Evolutionary conservation across 2,329 filamentous ascomycete genomes (phyloP), one percentile per base, ranked within the genome.

Genomic region (Fusarium sp.): DNA sequence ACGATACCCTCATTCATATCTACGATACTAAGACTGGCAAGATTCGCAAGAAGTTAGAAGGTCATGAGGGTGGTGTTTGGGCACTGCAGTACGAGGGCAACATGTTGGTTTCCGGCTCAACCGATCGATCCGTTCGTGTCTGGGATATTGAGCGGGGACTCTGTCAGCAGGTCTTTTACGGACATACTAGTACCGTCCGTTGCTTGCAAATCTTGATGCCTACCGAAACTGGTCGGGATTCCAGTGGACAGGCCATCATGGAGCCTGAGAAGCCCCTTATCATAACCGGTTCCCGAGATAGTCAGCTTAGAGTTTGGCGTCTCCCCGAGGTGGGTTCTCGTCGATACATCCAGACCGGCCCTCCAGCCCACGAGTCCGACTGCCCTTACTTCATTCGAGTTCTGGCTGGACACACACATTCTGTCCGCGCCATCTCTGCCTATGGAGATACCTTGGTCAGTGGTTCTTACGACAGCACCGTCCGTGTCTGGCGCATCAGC

Each of bases 61-160:
- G 96, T 3, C 96, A 99, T 72, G 96, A 99, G 78, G 96, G 96
- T 33, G 96, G 96, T 45, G 96, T 99, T 2, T 99, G 96, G 96
- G 96, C 96, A 30, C 82, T 99, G 53, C 94, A 98, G 78, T 99
- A 98, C 76, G 91, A 97, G 76, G 95, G 94, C 50, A 97, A 98
- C 76, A 93, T 92, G 17, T 83, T 99, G 20, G 96, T 99, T 4
- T 99, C 96, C 17, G 96, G 96, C 4, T 97, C 94, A 8, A 99
- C 96, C 0, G 96, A 99, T 79, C 87, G 96, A 46, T 97, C 96
- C 13, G 96, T 99, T n/a, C 90, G 96, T n/a, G 95, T 99, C 0
- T 99, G 96, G 96, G 95, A 99, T 76, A 97, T 99, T 67, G 93
- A 97, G 75, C 91, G 91, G 73, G 96, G 94, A 1, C 87, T 92